phyloP scores from a whole-genome alignment of 129 eudicot species.

The Flaveria trinervia region DNA sequence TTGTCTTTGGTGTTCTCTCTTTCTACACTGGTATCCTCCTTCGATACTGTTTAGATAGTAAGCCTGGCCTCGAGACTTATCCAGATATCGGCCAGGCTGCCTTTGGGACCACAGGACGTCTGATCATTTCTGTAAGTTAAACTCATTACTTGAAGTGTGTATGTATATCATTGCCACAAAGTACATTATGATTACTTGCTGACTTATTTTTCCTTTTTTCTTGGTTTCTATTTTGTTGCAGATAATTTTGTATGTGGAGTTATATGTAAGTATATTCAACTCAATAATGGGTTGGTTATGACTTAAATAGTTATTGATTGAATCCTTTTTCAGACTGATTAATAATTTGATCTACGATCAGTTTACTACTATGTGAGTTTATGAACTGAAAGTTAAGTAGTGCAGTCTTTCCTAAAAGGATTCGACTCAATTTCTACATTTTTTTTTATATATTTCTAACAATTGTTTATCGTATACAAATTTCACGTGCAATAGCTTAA shows the following conservation, averaged over 20 bases:
- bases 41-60: slow-evolving; percentile 79
- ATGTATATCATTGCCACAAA: not conserved
- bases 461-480: not conserved
- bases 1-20: slow-evolving; percentile 64
- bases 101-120: slow-evolving; percentile 73
- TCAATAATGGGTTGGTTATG: not conserved
- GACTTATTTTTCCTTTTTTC: slow-evolving; percentile 16
- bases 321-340: not conserved
- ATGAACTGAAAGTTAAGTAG: not conserved
- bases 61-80: slow-evolving; percentile 90
- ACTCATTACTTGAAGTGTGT: not conserved
- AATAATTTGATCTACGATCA: not conserved
- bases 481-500: not conserved
- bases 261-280: slow-evolving; percentile 76
- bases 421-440: not conserved
- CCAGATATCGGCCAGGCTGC: slow-evolving; percentile 99
- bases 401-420: not conserved
- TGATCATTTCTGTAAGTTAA: slow-evolving; percentile 67
- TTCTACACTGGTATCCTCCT: slow-evolving; percentile 90
- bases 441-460: not conserved
- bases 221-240: slow-evolving; percentile 47
- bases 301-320: too few species aligned
- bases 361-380: not conserved
- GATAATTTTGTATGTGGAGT: slow-evolving; percentile 80
- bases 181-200: slow-evolving; percentile 23